Evolutionary conservation across 192 early-diverging fungal genomes (phyloP), one percentile per base, ranked within the genome.

Genomic region (Phlyctochytrium planicorne): DNA sequence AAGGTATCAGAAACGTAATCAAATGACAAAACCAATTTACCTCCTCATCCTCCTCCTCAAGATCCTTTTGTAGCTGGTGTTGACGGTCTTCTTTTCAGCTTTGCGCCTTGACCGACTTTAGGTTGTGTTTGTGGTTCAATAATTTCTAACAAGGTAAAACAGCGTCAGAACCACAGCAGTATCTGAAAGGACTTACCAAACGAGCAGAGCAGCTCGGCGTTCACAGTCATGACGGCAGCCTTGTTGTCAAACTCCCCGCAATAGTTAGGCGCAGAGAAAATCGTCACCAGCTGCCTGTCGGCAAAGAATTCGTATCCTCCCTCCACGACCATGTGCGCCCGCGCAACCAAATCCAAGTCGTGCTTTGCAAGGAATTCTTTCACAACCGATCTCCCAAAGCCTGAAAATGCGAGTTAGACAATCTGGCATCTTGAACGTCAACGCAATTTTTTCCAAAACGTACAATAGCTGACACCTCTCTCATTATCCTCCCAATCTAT

Each of bases 241-340:
- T 81, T 81, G 52, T 81, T 81, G 52, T 81, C 93, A 79, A 98
- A 98, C 81, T 98, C 95, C 63, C 94, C 94, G 73, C 96, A 98
- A 76, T 96, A 96, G 76, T 98, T 96, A 59, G 96, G 94, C 6
- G 96, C 96, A 2, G 91, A 92, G 66, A 97, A 97, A 4, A 97
- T 84, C 2, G 95, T 98, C 1, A 98, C 95, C 64, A 98, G 76
- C 29, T 88, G 88, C 30, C 94, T 86, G 52, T 93, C 89, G 59
- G 89, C 86, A 79, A 95, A 98, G 66, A 98, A 98, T 81, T 98
- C 93, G 77, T 96, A 98, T 75, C 69, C 69, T 27, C 69, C 94
- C 71, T 98, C 94, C 40, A 98, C 94, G 12, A 98, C 94, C 90
- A 93, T 92, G 77, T 98, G 95, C 1, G 95, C 94, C 29, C 93